Conservation (phyloP, 495 filamentous ascomycete species). For the Xylaria bambusicola region DNA sequence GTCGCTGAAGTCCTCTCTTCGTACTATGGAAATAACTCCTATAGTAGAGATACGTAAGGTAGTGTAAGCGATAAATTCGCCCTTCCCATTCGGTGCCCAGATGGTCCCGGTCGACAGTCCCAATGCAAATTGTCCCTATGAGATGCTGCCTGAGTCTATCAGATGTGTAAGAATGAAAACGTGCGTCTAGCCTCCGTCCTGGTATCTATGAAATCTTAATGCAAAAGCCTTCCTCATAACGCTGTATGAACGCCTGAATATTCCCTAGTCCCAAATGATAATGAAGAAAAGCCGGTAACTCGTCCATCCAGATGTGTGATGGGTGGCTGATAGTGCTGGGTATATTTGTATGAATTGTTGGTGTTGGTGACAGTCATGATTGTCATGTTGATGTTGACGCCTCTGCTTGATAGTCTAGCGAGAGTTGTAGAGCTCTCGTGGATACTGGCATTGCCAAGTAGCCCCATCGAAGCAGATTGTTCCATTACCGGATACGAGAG, state of each 20-base stretch:
- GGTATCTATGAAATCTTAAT: constrained; percentile 10
- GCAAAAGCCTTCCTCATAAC: background rate
- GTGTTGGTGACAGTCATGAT: background rate
- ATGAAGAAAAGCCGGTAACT: constrained; percentile 3
- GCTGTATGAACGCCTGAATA: constrained; percentile 2
- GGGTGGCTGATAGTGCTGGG: constrained; percentile 5
- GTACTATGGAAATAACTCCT: background rate
- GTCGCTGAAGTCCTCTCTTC: background rate
- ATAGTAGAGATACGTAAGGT: background rate
- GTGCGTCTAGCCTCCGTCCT: constrained; percentile 11
- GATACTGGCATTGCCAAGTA: background rate
- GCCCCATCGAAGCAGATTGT: background rate
- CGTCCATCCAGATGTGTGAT: background rate
- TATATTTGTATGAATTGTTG: constrained; percentile 1
- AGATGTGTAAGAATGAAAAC: constrained; percentile 8
- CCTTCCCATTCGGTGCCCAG: background rate
- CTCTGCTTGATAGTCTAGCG: too few relatives aligned
- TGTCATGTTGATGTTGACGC: background rate
- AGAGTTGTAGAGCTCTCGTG: background rate
- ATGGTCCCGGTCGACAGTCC: background rate
- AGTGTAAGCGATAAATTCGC: background rate
- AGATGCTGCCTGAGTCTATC: constrained; percentile 13
- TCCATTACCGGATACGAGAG: constrained; percentile 12
- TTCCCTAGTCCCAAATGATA: background rate
- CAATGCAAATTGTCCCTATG: constrained; percentile 13